Conservation (phyloP, 768 basidiomycete species). For the Kwoniella botswanensis region DNA sequence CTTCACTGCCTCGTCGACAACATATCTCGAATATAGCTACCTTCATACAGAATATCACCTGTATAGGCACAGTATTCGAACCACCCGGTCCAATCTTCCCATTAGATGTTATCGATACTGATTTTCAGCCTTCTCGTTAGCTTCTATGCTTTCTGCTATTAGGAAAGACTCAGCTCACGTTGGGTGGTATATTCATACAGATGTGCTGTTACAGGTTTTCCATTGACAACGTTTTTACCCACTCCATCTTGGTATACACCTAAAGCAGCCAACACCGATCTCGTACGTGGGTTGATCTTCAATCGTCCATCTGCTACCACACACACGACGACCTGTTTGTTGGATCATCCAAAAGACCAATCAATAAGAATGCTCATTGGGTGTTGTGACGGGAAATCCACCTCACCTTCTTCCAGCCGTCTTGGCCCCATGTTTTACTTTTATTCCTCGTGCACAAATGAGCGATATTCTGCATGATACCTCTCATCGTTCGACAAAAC, state of each 20-base stretch:
- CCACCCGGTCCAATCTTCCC: conserved; percentile 74
- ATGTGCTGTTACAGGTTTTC: conserved; percentile 68
- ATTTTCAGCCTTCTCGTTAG: neutral
- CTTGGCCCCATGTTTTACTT: conserved; percentile 94
- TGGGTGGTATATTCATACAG: conserved; percentile 72
- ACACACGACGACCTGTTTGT: conserved; percentile 75
- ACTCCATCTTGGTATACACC: conserved; percentile 90
- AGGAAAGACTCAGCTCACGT: conserved; percentile 62
- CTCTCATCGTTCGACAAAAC: conserved; percentile 88
- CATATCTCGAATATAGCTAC: conserved; percentile 47
- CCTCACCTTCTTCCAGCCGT: conserved; percentile 88
- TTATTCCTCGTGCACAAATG: conserved; percentile 84
- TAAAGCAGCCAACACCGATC: conserved; percentile 80
- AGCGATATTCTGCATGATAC: conserved; percentile 90
- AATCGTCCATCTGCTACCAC: conserved; percentile 84
- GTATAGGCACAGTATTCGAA: conserved; percentile 81
- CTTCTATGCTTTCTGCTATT: neutral
- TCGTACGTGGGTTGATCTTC: conserved; percentile 73
- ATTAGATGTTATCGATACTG: conserved; percentile 79
- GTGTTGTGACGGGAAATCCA: neutral
- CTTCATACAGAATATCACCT: conserved; percentile 75
- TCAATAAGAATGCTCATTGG: neutral
- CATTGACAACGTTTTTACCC: conserved; percentile 68
- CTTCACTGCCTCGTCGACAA: conserved; percentile 64
- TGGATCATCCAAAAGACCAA: neutral